Base-by-base conservation (phyloP, 2,329 filamentous ascomycete species). In the Penicillium nordicum region DNA sequence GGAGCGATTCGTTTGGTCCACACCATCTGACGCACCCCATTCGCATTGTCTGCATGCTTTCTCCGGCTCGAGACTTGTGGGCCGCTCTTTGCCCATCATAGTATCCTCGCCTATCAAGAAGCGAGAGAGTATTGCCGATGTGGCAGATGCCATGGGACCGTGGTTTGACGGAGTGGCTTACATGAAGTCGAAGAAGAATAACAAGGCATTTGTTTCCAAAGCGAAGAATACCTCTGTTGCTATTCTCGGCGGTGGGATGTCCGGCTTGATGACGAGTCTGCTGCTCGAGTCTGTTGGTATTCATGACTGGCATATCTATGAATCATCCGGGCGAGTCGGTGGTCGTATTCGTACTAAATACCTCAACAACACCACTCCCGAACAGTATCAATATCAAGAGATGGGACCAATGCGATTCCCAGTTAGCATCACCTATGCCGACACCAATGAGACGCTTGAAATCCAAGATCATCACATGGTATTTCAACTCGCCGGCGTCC, bases 391-490 rank as follows among this genome's bases (percentile, higher is more conserved):
- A 46, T 74, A 74, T 29, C 69, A 73, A 41, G 72, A 79, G 55
- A 76, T 79, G 69, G 77, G 77, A 0, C 76, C 76, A 0, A 78
- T 79, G 77, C 72, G 77, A 2, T 75, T 78, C 49, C 76, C 77
- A 0, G 69, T 76, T 25, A 69, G 67, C 42, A 69, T 77, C 46
- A 74, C 69, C 0, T 76, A 78, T 51, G 61, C 71, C 0, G 73
- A 74, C 42, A 75, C 69, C 5, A 77, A 78, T 44, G 72, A 76
- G 53, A 78, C 75, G 0, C 66, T 77, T 5, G 63, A 73, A 27
- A 74, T 78, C 54, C 72, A 72, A 49, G 76, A 79, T 47, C 76
- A 78, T 50, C 70, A 68, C 27, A 73, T 78, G 69, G 72, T 76
- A 1, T 78, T 77, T 40, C 74, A 79, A 59, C 64, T 79, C 7